phyloP scores from a whole-genome alignment of 306 rosid genomes.

The Rosa multiflora region DNA sequence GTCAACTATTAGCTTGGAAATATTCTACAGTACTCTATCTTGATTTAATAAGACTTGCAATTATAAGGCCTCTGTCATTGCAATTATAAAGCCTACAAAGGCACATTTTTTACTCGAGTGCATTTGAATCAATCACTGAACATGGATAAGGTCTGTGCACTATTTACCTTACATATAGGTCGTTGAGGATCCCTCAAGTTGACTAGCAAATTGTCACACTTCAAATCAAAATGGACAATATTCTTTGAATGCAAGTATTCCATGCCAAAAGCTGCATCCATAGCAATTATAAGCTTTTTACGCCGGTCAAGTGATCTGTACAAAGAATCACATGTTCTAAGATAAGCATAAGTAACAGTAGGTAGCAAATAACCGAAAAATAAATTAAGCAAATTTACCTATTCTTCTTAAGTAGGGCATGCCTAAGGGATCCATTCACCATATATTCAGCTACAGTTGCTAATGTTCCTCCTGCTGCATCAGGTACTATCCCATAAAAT shows the following conservation, averaged over 20 bases:
- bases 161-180: constrained; percentile 40
- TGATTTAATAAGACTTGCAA: neutral
- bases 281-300: constrained; percentile 35
- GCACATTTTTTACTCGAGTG: neutral
- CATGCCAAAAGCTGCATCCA: constrained; percentile 42
- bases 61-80: neutral
- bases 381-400: constrained; percentile 21
- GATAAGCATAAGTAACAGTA: constrained; percentile 15
- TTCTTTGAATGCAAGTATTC: constrained; percentile 34
- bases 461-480: constrained; percentile 33
- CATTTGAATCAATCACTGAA: neutral
- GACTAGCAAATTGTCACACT: constrained; percentile 36
- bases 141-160: neutral
- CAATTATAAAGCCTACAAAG: neutral
- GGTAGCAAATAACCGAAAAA: constrained; percentile 15
- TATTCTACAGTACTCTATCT: neutral
- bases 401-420: constrained; percentile 29
- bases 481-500: constrained; percentile 36
- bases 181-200: constrained; percentile 38
- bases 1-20: neutral
- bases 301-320: constrained; percentile 29
- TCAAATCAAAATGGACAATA: constrained; percentile 41
- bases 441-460: constrained; percentile 35
- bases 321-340: constrained; percentile 11
- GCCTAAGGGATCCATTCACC: constrained; percentile 37